A percentile compares a stretch with the other conserved stretches of the same genome.
Evolutionary conservation across 306 rosid species (phyloP).

Genomic region (Urtica urens): DNA sequence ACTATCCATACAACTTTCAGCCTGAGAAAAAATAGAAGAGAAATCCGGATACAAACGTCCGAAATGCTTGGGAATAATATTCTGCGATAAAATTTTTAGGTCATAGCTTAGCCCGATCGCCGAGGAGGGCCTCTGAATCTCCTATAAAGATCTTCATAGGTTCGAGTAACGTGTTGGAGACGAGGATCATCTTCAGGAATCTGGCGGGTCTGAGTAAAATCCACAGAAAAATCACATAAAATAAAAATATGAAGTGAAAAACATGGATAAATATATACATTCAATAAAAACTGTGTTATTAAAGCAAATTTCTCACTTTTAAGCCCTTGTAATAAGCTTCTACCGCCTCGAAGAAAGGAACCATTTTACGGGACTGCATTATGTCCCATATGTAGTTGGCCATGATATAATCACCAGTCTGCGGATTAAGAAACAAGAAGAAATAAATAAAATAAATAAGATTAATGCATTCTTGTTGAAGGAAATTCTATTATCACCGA

Average conservation of each 20-base stretch:
- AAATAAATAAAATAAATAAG: not conserved
- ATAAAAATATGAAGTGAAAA: not conserved
- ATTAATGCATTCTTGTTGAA: too few species aligned
- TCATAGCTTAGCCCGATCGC: not conserved
- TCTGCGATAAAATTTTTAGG: too few species aligned
- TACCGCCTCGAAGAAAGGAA: slow-evolving; percentile 41
- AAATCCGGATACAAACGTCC: too few species aligned
- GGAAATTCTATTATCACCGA: too few species aligned
- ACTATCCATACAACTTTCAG: too few species aligned
- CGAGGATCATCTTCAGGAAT: slow-evolving; percentile 83
- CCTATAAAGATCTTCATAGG: slow-evolving; percentile 18
- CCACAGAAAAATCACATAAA: not conserved
- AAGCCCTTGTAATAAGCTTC: slow-evolving; percentile 80
- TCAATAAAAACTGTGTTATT: not conserved
- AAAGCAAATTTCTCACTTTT: slow-evolving; percentile 47
- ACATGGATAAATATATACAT: not conserved
- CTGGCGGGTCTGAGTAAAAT: slow-evolving; percentile 40
- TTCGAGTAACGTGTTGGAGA: slow-evolving; percentile 37
- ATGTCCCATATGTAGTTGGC: slow-evolving; percentile 92
- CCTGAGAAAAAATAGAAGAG: too few species aligned
- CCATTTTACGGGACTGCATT: slow-evolving; percentile 45
- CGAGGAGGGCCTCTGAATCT: slow-evolving; percentile 28
- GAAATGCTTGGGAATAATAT: too few species aligned
- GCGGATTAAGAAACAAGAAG: slow-evolving; percentile 7
- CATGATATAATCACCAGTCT: slow-evolving; percentile 82